These are phyloP conservation scores for Candida hispaniensis DNA, from an alignment of 805 yeast genomes.

Conservation along the genomic window DNA sequence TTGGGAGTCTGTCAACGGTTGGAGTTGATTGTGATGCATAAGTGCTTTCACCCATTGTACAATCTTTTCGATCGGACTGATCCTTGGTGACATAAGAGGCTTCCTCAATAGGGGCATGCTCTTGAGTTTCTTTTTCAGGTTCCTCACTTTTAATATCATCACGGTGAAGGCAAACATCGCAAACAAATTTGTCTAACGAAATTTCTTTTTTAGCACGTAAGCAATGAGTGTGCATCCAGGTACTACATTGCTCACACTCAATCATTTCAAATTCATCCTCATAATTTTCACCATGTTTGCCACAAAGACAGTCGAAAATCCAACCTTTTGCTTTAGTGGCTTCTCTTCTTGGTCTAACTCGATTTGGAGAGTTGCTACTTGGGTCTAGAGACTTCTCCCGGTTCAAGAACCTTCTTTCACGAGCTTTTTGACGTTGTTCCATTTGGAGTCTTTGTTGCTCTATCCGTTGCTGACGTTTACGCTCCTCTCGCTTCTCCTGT, in stretches of 20 bases:
- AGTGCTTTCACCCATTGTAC: too few species aligned
- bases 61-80: too few species aligned
- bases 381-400: constrained; percentile 4
- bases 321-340: constrained; percentile 22
- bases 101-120: too few species aligned
- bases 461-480: constrained; percentile 13
- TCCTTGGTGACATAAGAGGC: too few species aligned
- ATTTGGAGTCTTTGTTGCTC: constrained; percentile 12
- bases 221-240: constrained; percentile 35
- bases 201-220: constrained; percentile 21
- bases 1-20: too few species aligned
- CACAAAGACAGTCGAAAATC: constrained; percentile 35
- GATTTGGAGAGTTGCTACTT: constrained; percentile 1
- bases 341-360: constrained; percentile 4
- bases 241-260: constrained; percentile 31
- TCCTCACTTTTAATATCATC: constrained; percentile 14
- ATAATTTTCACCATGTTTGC: constrained; percentile 30
- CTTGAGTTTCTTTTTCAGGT: constrained; percentile 2
- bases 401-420: constrained; percentile 15
- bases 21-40: too few species aligned
- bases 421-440: constrained; percentile 15
- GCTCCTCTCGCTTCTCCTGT: constrained; percentile 17
- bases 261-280: constrained; percentile 33
- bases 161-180: constrained; percentile 9
- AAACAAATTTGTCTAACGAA: constrained; percentile 5